Conservation (phyloP, 257 asterid species). For the Plantago major region DNA sequence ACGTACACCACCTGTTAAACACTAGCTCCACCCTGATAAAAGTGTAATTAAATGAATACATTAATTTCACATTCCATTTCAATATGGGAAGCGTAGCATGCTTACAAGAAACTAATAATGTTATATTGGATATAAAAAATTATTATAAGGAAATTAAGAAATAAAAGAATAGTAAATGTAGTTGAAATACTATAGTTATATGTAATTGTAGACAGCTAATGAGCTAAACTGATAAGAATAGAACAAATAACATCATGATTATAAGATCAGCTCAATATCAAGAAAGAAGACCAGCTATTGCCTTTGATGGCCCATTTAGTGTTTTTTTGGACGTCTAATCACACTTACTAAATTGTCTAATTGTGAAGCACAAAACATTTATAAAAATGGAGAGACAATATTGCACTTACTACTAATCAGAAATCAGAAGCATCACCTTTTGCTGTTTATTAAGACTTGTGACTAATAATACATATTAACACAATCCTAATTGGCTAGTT, state of each 20-base stretch:
- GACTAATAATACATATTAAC: constrained; percentile 12
- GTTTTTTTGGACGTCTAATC: constrained; percentile 29
- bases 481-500: no score
- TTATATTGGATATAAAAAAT: no score
- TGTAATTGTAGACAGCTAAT: constrained; percentile 19
- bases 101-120: no score
- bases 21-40: no score
- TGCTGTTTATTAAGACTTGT: constrained; percentile 22
- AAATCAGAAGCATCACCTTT: constrained; percentile 18
- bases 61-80: no score
- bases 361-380: constrained; percentile 14
- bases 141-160: background rate
- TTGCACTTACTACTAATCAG: constrained; percentile 21
- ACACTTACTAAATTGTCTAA: constrained; percentile 11
- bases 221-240: constrained; percentile 29
- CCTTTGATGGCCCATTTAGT: constrained; percentile 30
- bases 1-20: no score
- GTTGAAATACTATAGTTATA: background rate
- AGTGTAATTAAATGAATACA: no score
- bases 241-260: constrained; percentile 41
- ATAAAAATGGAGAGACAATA: constrained; percentile 22
- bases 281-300: constrained; percentile 24
- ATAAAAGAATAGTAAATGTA: background rate
- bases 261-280: constrained; percentile 34
- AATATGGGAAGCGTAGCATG: no score